A percentile compares a stretch with the other conserved stretches of the same genome.
Evolutionary conservation across 768 basidiomycete species (phyloP).

Genomic region (Phlebiopsis gigantea): DNA sequence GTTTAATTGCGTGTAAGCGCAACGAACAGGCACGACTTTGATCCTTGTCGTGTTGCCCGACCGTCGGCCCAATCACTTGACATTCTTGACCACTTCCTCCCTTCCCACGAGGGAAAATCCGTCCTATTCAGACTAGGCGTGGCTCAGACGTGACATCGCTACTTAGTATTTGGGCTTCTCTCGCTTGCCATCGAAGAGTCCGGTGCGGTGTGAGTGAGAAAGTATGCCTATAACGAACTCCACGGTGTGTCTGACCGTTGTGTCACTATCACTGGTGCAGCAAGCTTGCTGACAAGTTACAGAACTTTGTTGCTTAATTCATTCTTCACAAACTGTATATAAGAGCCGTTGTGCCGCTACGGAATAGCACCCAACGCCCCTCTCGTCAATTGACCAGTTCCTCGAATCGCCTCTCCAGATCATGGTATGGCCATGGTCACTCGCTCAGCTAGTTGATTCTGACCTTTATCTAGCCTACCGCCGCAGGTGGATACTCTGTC

Average conservation of each 20-base stretch:
- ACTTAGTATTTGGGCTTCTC: neutral
- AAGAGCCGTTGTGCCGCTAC: too few relatives aligned
- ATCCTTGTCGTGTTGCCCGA: neutral
- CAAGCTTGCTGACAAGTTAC: neutral
- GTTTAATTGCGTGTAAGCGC: neutral
- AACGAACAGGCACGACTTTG: neutral
- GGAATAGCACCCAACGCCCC: too few relatives aligned
- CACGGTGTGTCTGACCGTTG: neutral
- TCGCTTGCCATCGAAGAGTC: neutral
- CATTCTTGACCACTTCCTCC: slow-evolving; percentile 1
- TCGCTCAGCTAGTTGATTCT: too few relatives aligned
- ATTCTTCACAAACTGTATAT: neutral
- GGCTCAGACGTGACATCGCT: neutral
- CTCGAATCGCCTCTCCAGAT: neutral
- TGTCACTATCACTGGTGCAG: neutral
- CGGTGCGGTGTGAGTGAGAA: neutral
- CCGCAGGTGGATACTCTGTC: slow-evolving; percentile 6
- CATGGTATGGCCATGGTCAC: neutral
- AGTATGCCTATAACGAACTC: neutral
- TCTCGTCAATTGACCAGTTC: neutral
- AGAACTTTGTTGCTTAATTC: neutral
- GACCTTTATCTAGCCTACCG: slow-evolving; percentile 5
- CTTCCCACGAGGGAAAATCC: slow-evolving; percentile 10
- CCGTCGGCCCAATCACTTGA: slow-evolving; percentile 4
- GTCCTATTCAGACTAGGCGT: neutral